Evolutionary conservation across 2,329 filamentous ascomycete genomes (phyloP), one percentile per base, ranked within the genome.

Genomic region (Microcyclospora pomicola): DNA sequence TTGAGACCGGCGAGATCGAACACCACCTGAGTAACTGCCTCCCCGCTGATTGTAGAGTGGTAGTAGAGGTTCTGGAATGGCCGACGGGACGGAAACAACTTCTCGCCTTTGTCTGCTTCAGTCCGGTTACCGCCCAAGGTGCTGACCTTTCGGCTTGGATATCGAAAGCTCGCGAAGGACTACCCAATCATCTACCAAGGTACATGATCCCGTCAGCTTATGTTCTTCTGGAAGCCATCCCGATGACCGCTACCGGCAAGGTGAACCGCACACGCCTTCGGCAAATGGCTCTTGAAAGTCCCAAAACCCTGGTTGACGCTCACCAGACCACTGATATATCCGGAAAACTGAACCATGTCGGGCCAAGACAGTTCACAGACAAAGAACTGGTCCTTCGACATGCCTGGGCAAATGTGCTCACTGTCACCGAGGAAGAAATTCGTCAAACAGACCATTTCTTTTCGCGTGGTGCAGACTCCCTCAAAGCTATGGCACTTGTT

Each of bases 1-100:
- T 91, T 27, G 82, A 88, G 51, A 68, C 84, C 10, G 30, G 24
- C 2, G 39, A 47, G n/a, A 38, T 39, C 6, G 39, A 38, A 7
- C 16, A 27, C 4, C 34, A 31, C n/a, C 35, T 44, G 6, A 16
- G 27, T 6, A 15, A 11, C 12, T 34, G n/a, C n/a, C n/a, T 34
- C 15, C n/a, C n/a, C 3, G 33, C 28, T 27, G 28, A 19, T 14
- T 27, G 19, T 13, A 15, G 6, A n/a, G 33, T 34, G 5, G 33
- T 11, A 6, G 33, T 34, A 6, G 33, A 34, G 7, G 7, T 24
- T 24, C 4, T 24, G 5, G 7, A 4, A 7, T 5, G 5, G 5
- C 5, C 4, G 19, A 4, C 4, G 19, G 4, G 5, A 5, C 4
- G 7, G 19, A 24, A 7, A 5, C 4, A 4, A 4, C 19, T 24